Percentiles rank a stretch among this genome's conserved stretches.
Conservation (phyloP, 768 basidiomycete genomes). For the Lactifluus piperatus region DNA sequence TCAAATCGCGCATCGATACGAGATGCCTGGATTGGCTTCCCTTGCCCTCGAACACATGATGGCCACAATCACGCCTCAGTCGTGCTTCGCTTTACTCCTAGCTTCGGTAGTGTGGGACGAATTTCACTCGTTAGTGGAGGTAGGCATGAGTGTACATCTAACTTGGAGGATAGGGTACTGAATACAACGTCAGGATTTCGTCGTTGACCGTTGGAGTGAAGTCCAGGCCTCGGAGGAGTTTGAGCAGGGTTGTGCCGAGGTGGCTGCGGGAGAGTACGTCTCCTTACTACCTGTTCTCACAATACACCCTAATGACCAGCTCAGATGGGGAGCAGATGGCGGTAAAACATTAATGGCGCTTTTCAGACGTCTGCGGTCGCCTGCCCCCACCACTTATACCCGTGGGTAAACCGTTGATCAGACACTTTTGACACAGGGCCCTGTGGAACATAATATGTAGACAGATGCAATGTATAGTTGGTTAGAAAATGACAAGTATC, state of each 20-base stretch:
- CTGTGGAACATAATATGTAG: neutral
- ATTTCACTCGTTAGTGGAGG: slow-evolving; percentile 51
- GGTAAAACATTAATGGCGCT: slow-evolving; percentile 59
- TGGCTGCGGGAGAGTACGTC: slow-evolving; percentile 60
- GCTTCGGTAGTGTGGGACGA: slow-evolving; percentile 65
- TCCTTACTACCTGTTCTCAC: neutral
- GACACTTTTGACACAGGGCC: neutral
- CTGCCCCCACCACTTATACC: slow-evolving; percentile 27
- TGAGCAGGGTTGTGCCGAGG: slow-evolving; percentile 61
- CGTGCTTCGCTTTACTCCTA: slow-evolving; percentile 59
- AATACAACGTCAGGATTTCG: slow-evolving; percentile 46
- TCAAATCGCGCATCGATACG: slow-evolving; percentile 69
- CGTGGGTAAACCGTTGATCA: slow-evolving; percentile 13
- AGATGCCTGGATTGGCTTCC: slow-evolving; percentile 52
- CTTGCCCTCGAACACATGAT: slow-evolving; percentile 70
- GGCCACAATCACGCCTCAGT: slow-evolving; percentile 53
- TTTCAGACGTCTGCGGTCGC: slow-evolving; percentile 59
- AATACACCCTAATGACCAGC: slow-evolving; percentile 6
- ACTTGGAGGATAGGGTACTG: slow-evolving; percentile 10
- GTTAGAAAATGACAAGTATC: neutral
- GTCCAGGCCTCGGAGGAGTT: slow-evolving; percentile 56
- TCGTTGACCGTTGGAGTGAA: slow-evolving; percentile 69
- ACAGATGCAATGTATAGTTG: neutral
- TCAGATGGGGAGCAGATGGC: slow-evolving; percentile 63
- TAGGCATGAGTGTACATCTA: slow-evolving; percentile 24